Evolutionary conservation across 1,139 yeast genomes (phyloP).

Genomic region (Geotrichum restrictum): DNA sequence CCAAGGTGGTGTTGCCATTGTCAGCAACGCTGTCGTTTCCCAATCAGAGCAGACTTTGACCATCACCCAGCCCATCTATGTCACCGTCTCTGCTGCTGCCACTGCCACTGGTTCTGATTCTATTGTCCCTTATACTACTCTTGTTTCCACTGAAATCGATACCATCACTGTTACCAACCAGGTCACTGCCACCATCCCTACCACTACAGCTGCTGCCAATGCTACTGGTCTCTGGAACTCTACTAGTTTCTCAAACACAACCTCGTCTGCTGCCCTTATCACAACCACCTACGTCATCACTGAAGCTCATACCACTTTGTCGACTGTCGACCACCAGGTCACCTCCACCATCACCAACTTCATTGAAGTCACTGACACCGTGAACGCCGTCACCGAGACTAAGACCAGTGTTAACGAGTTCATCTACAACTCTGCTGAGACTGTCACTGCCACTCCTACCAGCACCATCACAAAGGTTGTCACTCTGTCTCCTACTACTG

Average conservation of each 20-base stretch:
- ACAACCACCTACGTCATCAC: not conserved
- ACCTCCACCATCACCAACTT: constrained; percentile 19
- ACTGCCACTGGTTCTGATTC: constrained; percentile 1
- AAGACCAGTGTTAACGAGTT: constrained; percentile 13
- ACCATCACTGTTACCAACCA: constrained; percentile 8
- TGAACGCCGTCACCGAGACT: not conserved
- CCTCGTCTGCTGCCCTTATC: not conserved
- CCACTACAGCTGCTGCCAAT: not conserved
- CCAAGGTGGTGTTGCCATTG: constrained; percentile 14
- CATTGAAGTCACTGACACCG: constrained; percentile 10
- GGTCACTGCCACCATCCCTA: constrained; percentile 2
- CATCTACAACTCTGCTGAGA: constrained; percentile 11
- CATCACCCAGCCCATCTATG: constrained; percentile 13
- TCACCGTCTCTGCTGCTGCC: constrained; percentile 8
- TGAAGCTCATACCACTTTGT: not conserved
- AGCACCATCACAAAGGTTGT: constrained; percentile 7
- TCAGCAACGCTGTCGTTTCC: constrained; percentile 9
- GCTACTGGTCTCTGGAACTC: constrained; percentile 1
- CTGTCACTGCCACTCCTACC: constrained; percentile 8
- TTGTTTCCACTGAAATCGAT: constrained; percentile 9
- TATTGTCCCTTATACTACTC: not conserved
- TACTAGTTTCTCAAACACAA: not conserved
- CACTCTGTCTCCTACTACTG: constrained; percentile 9
- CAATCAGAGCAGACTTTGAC: constrained; percentile 10
- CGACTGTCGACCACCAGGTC: constrained; percentile 4